A percentile compares a stretch with the other conserved stretches of the same genome.
Conservation (phyloP, 768 basidiomycete genomes). For the Pisolithus orientalis region DNA sequence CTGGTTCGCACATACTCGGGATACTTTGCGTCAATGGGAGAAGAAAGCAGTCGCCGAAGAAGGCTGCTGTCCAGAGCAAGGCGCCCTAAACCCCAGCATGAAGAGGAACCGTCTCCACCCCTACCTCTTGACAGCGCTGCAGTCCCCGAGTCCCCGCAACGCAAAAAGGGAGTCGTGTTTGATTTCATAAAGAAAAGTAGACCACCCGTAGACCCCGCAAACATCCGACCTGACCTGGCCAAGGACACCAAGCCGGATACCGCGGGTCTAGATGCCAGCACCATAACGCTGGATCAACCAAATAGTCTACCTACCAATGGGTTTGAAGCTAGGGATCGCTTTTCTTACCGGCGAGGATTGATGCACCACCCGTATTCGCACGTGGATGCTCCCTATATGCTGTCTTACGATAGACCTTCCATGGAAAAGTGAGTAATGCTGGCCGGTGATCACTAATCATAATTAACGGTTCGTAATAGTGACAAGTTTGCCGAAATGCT, state of each 20-base stretch:
- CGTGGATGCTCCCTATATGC: slow-evolving; percentile 55
- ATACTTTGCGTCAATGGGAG: slow-evolving; percentile 22
- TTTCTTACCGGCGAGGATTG: slow-evolving; percentile 29
- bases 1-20: slow-evolving; percentile 23
- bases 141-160: slow-evolving; percentile 13
- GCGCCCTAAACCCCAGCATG: not conserved
- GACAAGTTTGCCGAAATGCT: slow-evolving; percentile 53
- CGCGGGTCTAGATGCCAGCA: not conserved
- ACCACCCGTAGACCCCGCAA: slow-evolving; percentile 6
- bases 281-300: slow-evolving; percentile 1
- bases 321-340: slow-evolving; percentile 21
- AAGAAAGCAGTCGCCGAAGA: slow-evolving; percentile 7
- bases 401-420: slow-evolving; percentile 50
- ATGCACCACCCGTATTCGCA: slow-evolving; percentile 49
- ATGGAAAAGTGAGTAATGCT: slow-evolving; percentile 49
- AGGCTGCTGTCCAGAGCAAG: slow-evolving; percentile 5
- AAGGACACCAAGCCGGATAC: not conserved
- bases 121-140: slow-evolving; percentile 2
- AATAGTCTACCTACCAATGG: slow-evolving; percentile 8
- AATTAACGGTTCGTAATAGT: slow-evolving; percentile 31
- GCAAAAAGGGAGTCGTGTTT: slow-evolving; percentile 13
- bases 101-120: slow-evolving; percentile 11
- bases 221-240: slow-evolving; percentile 1
- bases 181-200: slow-evolving; percentile 20
- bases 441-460: slow-evolving; percentile 2